These are phyloP conservation scores for Logfia minima DNA, from an alignment of 129 eudicot species.

Conservation along the genomic window DNA sequence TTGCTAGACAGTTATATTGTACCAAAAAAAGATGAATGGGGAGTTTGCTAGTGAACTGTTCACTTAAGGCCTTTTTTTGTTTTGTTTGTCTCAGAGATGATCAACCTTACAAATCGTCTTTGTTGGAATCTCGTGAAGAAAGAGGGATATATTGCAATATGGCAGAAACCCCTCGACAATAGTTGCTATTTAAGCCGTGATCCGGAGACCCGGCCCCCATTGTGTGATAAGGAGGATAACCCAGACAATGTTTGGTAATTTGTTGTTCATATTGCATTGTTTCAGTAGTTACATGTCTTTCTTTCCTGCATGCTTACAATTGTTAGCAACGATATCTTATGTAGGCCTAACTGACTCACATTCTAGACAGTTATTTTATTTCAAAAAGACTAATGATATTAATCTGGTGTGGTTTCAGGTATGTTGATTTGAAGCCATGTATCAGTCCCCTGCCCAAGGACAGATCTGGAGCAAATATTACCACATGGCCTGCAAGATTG, in stretches of 20 bases:
- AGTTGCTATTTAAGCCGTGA: slow-evolving; percentile 78
- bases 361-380: neutral
- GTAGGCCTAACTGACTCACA: neutral
- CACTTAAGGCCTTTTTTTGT: neutral
- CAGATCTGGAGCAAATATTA: slow-evolving; percentile 66
- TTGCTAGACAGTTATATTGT: neutral
- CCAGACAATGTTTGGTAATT: slow-evolving; percentile 88
- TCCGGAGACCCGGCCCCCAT: slow-evolving; percentile 62
- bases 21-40: neutral
- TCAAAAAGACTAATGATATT: neutral
- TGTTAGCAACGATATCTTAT: neutral
- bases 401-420: slow-evolving; percentile 47
- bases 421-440: slow-evolving; percentile 79
- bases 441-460: slow-evolving; percentile 74
- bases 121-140: slow-evolving; percentile 95
- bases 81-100: slow-evolving; percentile 57
- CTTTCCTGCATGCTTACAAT: neutral
- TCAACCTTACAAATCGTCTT: slow-evolving; percentile 78
- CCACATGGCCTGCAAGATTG: slow-evolving; percentile 82
- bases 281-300: neutral
- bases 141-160: slow-evolving; percentile 92
- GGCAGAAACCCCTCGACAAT: slow-evolving; percentile 88
- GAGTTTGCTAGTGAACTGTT: neutral
- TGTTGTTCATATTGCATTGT: neutral
- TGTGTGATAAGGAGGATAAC: slow-evolving; percentile 76